Percentiles rank a stretch among this genome's conserved stretches.
phyloP scores from a whole-genome alignment of 176 grass and related monocot species.

The Urochloa ruziziensis region DNA sequence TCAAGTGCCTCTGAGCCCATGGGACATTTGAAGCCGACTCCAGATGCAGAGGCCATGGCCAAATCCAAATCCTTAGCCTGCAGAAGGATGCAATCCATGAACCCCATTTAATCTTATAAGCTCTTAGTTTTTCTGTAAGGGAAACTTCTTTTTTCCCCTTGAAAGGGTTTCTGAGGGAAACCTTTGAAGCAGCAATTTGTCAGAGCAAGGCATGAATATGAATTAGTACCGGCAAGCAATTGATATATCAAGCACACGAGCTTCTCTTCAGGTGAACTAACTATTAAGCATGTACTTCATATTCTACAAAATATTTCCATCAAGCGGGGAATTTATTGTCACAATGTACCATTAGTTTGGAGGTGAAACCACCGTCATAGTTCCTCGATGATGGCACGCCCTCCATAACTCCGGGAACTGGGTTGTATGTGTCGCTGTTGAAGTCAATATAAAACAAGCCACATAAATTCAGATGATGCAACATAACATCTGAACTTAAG shows the following conservation, averaged over 20 bases:
- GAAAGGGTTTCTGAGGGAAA: not conserved
- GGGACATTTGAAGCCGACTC: constrained; percentile 49
- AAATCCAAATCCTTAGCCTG: constrained; percentile 87
- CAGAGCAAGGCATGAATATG: not conserved
- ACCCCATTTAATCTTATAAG: not conserved
- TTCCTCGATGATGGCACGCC: constrained; percentile 82
- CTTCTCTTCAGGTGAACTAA: not conserved
- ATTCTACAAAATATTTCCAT: not conserved
- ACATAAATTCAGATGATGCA: constrained; percentile 11
- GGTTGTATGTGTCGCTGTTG: constrained; percentile 86
- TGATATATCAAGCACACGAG: not conserved
- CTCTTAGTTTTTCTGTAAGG: not conserved
- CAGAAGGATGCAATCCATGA: not conserved
- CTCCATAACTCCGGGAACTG: constrained; percentile 84
- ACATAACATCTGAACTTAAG: not conserved
- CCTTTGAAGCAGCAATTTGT: not conserved
- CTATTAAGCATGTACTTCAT: not conserved
- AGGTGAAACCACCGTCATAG: constrained; percentile 84
- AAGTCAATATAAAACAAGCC: not conserved
- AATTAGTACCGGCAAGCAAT: not conserved
- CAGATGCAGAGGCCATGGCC: constrained; percentile 56
- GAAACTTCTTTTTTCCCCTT: not conserved
- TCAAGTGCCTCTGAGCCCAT: constrained; percentile 63
- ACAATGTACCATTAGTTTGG: constrained; percentile 79
- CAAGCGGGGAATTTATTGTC: not conserved